Conservation (phyloP, 1,139 yeast genomes). For the Pichia sp. region DNA sequence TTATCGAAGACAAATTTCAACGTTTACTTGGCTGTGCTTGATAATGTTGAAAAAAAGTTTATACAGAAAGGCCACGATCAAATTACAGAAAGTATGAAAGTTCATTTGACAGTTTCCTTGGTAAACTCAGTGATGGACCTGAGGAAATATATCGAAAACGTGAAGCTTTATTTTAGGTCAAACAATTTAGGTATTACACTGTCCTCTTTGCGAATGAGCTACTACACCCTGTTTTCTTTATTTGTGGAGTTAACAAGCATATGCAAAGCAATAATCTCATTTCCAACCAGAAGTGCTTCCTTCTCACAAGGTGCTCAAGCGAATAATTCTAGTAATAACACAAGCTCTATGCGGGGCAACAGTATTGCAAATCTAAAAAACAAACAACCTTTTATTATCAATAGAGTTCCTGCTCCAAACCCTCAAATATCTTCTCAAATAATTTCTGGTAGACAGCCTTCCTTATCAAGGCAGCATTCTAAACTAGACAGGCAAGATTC, state of each 20-base stretch:
- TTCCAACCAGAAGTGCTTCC: conserved; percentile 1
- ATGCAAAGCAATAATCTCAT: conserved; percentile 51
- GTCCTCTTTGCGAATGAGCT: conserved; percentile 55
- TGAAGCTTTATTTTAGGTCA: conserved; percentile 20
- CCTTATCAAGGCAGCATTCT: conserved; percentile 29
- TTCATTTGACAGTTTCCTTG: conserved; percentile 18
- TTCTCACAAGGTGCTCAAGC: not conserved
- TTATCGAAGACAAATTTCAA: conserved; percentile 8
- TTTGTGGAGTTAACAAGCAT: conserved; percentile 75
- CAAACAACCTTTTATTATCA: conserved; percentile 9
- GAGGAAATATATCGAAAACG: conserved; percentile 20
- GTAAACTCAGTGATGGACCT: conserved; percentile 24
- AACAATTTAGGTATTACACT: conserved; percentile 11
- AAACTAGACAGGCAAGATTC: conserved; percentile 32
- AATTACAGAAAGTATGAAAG: conserved; percentile 11
- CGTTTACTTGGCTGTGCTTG: conserved; percentile 22
- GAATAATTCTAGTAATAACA: not conserved
- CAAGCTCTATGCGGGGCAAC: not conserved
- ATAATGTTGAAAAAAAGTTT: conserved; percentile 21
- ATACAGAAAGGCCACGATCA: conserved; percentile 17
- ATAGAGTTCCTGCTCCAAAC: conserved; percentile 14
- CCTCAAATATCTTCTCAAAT: conserved; percentile 6
- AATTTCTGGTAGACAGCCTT: conserved; percentile 6
- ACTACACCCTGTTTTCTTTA: conserved; percentile 68
- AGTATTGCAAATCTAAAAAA: not conserved